These are phyloP conservation scores for Eucalyptus marginata DNA, from an alignment of 345 rosid species.

Conservation along the genomic window DNA sequence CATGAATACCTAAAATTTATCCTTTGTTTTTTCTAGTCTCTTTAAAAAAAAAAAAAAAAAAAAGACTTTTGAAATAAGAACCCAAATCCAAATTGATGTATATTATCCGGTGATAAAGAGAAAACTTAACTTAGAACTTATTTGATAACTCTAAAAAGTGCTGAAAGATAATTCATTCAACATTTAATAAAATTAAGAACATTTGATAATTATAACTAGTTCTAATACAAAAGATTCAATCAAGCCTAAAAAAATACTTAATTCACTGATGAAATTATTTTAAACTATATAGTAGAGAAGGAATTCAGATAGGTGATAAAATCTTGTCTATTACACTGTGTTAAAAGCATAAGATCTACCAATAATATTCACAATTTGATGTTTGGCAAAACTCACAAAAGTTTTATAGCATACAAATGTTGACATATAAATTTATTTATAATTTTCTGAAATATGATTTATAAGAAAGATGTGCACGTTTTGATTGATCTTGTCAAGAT, in stretches of 20 bases:
- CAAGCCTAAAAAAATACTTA: background rate
- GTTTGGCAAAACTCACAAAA: background rate
- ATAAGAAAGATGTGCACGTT: background rate
- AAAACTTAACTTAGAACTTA: background rate
- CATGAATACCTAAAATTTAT: background rate
- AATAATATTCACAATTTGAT: background rate
- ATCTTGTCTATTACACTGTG: background rate
- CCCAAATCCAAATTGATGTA: too few relatives aligned
- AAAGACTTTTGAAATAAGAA: background rate
- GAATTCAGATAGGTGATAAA: too few relatives aligned
- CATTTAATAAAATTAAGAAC: background rate
- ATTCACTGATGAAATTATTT: background rate
- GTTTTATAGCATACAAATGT: background rate
- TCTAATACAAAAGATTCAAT: too few relatives aligned
- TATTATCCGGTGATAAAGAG: background rate
- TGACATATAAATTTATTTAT: background rate
- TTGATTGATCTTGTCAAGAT: background rate
- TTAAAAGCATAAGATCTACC: background rate
- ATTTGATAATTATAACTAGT: background rate
- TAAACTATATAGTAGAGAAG: background rate
- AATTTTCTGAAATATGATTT: background rate
- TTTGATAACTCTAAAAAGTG: background rate
- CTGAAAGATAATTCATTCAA: background rate
- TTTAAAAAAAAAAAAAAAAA: too few relatives aligned
- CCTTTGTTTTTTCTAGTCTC: background rate